Evolutionary conservation across 1,284 basidiomycete genomes (phyloP).

Genomic region (Tetrapyrgos nigripes): DNA sequence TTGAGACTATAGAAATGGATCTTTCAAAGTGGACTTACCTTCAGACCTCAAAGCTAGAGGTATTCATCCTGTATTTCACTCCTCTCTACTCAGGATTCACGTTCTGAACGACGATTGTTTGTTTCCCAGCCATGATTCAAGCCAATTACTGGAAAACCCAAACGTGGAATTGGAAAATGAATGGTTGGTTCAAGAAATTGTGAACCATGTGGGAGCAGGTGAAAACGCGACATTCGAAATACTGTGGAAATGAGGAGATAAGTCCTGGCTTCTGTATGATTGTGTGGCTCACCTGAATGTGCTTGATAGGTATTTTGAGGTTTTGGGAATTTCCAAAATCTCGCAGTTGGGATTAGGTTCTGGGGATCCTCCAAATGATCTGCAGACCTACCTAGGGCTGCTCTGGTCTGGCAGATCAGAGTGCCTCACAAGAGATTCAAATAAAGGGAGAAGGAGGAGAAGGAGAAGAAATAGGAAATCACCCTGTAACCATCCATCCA

Average conservation of each 20-base stretch:
- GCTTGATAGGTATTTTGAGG: conserved; percentile 28
- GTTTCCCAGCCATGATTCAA: conserved; percentile 29
- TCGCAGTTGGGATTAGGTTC: conserved; percentile 12
- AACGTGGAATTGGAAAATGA: conserved; percentile 16
- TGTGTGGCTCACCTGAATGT: conserved; percentile 25
- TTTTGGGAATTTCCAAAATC: conserved; percentile 18
- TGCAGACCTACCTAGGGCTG: background rate
- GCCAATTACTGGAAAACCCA: conserved; percentile 20
- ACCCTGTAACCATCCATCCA: no score
- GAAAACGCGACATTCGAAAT: conserved; percentile 31
- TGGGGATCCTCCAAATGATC: background rate
- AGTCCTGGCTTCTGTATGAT: conserved; percentile 34
- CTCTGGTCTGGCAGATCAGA: no score
- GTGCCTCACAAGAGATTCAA: no score
- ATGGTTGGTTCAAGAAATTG: conserved; percentile 32
- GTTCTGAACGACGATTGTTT: conserved; percentile 19
- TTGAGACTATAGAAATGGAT: conserved; percentile 31
- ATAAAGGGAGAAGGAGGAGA: no score
- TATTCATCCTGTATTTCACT: conserved; percentile 39
- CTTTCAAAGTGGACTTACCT: conserved; percentile 35
- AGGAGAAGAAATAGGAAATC: no score
- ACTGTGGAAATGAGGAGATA: conserved; percentile 35
- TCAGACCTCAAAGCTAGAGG: conserved; percentile 29
- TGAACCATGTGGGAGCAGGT: conserved; percentile 31
- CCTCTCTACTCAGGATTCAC: conserved; percentile 33